These are phyloP conservation scores for Debaryomyces fabryi DNA, from an alignment of 1,139 yeast genomes.

Conservation along the genomic window DNA sequence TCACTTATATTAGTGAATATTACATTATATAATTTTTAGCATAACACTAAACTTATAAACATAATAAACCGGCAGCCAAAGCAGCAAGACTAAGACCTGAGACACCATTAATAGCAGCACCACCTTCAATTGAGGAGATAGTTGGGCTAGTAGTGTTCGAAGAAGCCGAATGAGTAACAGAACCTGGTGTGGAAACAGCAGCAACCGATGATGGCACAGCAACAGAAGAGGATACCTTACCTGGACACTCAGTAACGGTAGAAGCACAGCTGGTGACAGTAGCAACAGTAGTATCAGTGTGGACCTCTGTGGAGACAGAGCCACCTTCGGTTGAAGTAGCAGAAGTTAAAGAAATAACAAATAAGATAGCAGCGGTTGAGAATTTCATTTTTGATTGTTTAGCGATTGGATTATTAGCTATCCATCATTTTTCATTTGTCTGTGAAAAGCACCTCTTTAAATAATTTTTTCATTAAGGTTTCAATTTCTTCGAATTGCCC, in stretches of 20 bases:
- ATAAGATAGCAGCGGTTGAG: conserved; percentile 3
- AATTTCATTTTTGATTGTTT: conserved; percentile 6
- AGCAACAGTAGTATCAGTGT: conserved; percentile 25
- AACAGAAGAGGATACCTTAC: conserved; percentile 15
- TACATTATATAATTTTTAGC: neutral
- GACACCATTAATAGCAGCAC: conserved; percentile 13
- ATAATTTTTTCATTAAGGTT: neutral
- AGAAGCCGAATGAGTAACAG: neutral
- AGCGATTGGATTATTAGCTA: neutral
- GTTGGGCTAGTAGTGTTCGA: conserved; percentile 17
- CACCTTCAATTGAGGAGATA: conserved; percentile 23
- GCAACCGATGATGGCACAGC: conserved; percentile 11
- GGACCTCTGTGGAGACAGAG: conserved; percentile 25
- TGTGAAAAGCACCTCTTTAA: neutral
- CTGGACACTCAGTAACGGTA: conserved; percentile 34
- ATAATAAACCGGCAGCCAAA: conserved; percentile 36
- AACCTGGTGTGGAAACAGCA: neutral
- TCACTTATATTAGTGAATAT: conserved; percentile 1
- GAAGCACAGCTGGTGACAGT: conserved; percentile 35
- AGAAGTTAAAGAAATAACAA: conserved; percentile 14
- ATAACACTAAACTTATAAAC: conserved; percentile 24
- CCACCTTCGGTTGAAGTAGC: conserved; percentile 11
- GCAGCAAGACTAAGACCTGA: conserved; percentile 34
- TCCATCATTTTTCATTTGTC: neutral
- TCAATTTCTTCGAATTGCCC: neutral